Percentiles rank a stretch among this genome's conserved stretches.
Evolutionary conservation across 2,329 filamentous ascomycete genomes (phyloP).

Genomic region (Colletotrichum aenigma): DNA sequence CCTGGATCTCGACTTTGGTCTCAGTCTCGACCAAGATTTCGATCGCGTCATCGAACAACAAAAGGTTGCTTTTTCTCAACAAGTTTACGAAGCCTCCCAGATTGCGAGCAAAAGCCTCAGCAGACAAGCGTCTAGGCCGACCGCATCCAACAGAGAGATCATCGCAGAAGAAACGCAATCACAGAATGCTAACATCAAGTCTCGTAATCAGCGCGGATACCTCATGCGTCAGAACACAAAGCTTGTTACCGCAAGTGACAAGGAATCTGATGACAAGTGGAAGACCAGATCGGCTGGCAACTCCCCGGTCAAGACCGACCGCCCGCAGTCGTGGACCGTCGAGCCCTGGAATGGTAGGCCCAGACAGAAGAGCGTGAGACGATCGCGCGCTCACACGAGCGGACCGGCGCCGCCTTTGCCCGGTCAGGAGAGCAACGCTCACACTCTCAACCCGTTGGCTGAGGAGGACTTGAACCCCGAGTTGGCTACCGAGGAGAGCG

Average conservation of each 20-base stretch:
- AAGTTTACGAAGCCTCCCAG: slow-evolving; percentile 23
- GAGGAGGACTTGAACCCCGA: slow-evolving; percentile 71
- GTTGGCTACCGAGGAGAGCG: slow-evolving; percentile 71
- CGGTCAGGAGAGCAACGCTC: slow-evolving; percentile 82
- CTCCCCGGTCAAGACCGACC: slow-evolving; percentile 75
- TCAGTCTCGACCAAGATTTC: slow-evolving; percentile 91
- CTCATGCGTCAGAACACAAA: slow-evolving; percentile 99
- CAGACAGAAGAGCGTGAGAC: slow-evolving; percentile 68
- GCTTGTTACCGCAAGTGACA: slow-evolving; percentile 89
- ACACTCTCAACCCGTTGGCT: slow-evolving; percentile 66
- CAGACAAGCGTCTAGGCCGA: slow-evolving; percentile 51
- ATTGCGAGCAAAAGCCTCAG: slow-evolving; percentile 29
- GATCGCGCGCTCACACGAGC: slow-evolving; percentile 52
- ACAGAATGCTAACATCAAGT: slow-evolving; percentile 66
- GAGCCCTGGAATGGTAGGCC: slow-evolving; percentile 93
- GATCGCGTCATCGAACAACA: slow-evolving; percentile 93
- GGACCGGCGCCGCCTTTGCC: slow-evolving; percentile 83
- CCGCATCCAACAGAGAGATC: background rate
- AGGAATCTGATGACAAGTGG: slow-evolving; percentile 61
- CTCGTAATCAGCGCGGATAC: slow-evolving; percentile 87
- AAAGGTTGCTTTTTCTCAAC: slow-evolving; percentile 76
- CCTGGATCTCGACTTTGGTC: slow-evolving; percentile 79
- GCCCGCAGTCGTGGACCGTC: slow-evolving; percentile 92
- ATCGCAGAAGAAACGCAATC: slow-evolving; percentile 15
- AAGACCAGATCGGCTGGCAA: slow-evolving; percentile 66